A percentile compares a stretch with the other conserved stretches of the same genome.
Conservation (phyloP, 2,329 filamentous ascomycete species). For the Escovopsis sp. region DNA sequence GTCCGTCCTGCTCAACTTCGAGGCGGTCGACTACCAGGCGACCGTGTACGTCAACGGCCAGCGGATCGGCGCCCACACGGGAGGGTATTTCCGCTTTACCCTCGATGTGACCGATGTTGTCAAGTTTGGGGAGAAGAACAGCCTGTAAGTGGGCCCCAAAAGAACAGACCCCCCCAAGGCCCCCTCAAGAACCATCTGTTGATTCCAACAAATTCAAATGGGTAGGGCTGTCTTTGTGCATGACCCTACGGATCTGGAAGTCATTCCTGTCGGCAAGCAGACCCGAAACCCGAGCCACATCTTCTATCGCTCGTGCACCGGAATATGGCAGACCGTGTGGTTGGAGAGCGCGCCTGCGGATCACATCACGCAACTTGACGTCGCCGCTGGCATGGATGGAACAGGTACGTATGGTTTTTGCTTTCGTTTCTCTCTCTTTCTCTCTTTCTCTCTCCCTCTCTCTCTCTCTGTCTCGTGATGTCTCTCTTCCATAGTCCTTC, state of each 20-base stretch:
- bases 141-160: conserved; percentile 28
- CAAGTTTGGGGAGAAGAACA: conserved; percentile 30
- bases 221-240: conserved; percentile 49
- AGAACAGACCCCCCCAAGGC: background rate
- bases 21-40: conserved; percentile 43
- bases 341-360: conserved; percentile 45
- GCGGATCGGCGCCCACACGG: conserved; percentile 36
- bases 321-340: conserved; percentile 65
- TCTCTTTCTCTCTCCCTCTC: too few species aligned
- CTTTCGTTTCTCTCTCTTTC: too few species aligned
- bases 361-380: conserved; percentile 43
- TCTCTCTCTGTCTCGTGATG: too few species aligned
- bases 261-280: conserved; percentile 55
- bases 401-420: conserved; percentile 22
- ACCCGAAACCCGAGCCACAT: conserved; percentile 43
- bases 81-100: conserved; percentile 48
- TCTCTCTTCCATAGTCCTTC: too few species aligned
- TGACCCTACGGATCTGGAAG: conserved; percentile 48
- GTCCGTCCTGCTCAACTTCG: conserved; percentile 38
- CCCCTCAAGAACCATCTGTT: too few species aligned
- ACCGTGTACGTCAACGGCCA: conserved; percentile 44
- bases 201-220: background rate
- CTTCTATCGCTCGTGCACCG: conserved; percentile 58
- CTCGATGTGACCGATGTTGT: conserved; percentile 40
- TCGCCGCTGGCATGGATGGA: conserved; percentile 42